phyloP scores from a whole-genome alignment of 441 rosid species.

The Jatropha podagrica region DNA sequence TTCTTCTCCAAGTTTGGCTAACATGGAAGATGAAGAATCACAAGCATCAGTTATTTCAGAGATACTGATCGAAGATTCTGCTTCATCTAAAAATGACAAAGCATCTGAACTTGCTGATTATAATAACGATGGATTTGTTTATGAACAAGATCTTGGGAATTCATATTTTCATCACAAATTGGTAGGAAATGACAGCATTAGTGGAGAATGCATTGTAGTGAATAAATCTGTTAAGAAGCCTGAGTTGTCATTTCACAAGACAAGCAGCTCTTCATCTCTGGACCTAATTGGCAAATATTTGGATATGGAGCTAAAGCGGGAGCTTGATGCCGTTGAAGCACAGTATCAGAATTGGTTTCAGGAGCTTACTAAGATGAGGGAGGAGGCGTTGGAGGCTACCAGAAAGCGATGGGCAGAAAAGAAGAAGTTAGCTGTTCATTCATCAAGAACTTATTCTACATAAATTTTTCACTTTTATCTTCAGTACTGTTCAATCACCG shows the following conservation, averaged over 20 bases:
- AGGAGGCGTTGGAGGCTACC: constrained; percentile 48
- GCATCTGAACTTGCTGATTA: constrained; percentile 37
- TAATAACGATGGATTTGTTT: constrained; percentile 32
- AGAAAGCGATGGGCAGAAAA: constrained; percentile 45
- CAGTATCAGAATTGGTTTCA: constrained; percentile 45
- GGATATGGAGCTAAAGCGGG: constrained; percentile 39
- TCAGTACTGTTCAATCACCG: too few species aligned
- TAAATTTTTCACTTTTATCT: not conserved
- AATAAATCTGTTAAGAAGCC: constrained; percentile 14
- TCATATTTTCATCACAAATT: constrained; percentile 20
- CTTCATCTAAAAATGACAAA: constrained; percentile 30
- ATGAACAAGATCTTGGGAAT: constrained; percentile 35
- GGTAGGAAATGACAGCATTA: not conserved
- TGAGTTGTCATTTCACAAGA: constrained; percentile 24
- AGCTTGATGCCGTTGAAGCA: constrained; percentile 39
- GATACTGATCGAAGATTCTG: constrained; percentile 35
- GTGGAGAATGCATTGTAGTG: constrained; percentile 9
- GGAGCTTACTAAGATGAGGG: constrained; percentile 50
- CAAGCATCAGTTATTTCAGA: constrained; percentile 54
- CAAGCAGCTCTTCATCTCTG: constrained; percentile 32
- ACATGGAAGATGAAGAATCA: constrained; percentile 50
- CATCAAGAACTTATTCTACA: constrained; percentile 11
- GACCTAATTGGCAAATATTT: constrained; percentile 32
- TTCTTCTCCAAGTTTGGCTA: constrained; percentile 33
- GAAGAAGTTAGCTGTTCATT: constrained; percentile 30